A percentile compares a stretch with the other conserved stretches of the same genome.
Conservation (phyloP, 177 flowering plant species). For the Telopea speciosissima region DNA sequence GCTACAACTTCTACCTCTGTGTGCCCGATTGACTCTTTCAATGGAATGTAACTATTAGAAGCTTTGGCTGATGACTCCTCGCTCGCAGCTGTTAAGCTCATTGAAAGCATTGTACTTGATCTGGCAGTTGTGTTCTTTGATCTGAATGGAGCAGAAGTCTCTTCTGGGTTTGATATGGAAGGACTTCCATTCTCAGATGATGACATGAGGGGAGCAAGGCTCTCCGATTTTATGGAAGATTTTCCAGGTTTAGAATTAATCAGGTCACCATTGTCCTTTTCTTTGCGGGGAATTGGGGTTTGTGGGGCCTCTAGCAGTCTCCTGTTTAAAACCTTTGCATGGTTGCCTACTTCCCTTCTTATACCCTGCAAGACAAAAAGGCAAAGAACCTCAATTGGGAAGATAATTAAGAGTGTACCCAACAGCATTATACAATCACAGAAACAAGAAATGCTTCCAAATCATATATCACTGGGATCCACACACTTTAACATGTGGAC, state of each 20-base stretch:
- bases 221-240: slow-evolving; percentile 18
- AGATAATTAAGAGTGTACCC: neutral
- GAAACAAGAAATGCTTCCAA: neutral
- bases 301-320: slow-evolving; percentile 12
- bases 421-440: neutral
- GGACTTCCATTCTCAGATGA: slow-evolving; percentile 19
- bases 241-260: slow-evolving; percentile 17
- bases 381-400: neutral
- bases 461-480: neutral
- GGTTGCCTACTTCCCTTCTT: slow-evolving; percentile 81
- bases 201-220: slow-evolving; percentile 13
- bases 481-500: neutral
- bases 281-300: slow-evolving; percentile 13
- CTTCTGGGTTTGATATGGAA: slow-evolving; percentile 6
- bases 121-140: slow-evolving; percentile 7
- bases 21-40: slow-evolving; percentile 82
- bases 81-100: slow-evolving; percentile 14
- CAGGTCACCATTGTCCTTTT: slow-evolving; percentile 4
- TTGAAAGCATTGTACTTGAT: slow-evolving; percentile 1
- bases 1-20: slow-evolving; percentile 76
- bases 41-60: slow-evolving; percentile 1
- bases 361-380: slow-evolving; percentile 52
- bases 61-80: neutral
- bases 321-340: slow-evolving; percentile 59
- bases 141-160: slow-evolving; percentile 13